These are phyloP conservation scores for Sordariomycetes sp. DNA, from an alignment of 2,329 filamentous ascomycete genomes.

Conservation along the genomic window DNA sequence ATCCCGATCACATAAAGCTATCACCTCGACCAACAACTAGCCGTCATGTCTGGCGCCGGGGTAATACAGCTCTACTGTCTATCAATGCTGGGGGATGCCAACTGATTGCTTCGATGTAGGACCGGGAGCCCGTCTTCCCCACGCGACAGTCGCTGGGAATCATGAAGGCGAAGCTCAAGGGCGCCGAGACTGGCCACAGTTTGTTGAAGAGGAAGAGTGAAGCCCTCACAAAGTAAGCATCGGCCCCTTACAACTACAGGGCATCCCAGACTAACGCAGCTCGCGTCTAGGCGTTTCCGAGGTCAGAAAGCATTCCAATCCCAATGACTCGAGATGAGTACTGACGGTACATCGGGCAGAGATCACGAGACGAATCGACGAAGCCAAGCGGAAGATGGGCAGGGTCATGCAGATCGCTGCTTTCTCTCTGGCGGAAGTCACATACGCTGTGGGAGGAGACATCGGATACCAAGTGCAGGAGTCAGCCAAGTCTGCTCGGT, in stretches of 20 bases:
- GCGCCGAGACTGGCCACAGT: slow-evolving; percentile 82
- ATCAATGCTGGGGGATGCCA: no score
- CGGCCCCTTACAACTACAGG: no score
- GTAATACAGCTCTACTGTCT: slow-evolving; percentile 20
- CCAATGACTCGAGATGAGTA: not conserved
- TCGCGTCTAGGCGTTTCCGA: slow-evolving; percentile 86
- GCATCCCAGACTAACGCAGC: no score
- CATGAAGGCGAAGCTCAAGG: slow-evolving; percentile 98
- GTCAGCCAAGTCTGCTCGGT: slow-evolving; percentile 84
- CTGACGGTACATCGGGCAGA: slow-evolving; percentile 42
- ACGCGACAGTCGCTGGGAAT: slow-evolving; percentile 92
- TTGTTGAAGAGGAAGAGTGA: slow-evolving; percentile 97
- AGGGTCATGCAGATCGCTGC: slow-evolving; percentile 98
- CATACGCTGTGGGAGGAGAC: slow-evolving; percentile 90
- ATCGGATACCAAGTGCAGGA: slow-evolving; percentile 97
- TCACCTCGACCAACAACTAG: no score
- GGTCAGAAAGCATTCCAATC: slow-evolving; percentile 39
- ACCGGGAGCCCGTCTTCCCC: slow-evolving; percentile 92
- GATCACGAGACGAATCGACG: slow-evolving; percentile 93
- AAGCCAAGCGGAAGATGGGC: slow-evolving; percentile 99
- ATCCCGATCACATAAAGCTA: no score
- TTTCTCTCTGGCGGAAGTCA: slow-evolving; percentile 94
- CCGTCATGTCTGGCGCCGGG: slow-evolving; percentile 28
- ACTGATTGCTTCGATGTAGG: slow-evolving; percentile 42
- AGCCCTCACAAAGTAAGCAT: slow-evolving; percentile 81